Conservation (phyloP, 1,139 yeast species). For the Pichia sp. region DNA sequence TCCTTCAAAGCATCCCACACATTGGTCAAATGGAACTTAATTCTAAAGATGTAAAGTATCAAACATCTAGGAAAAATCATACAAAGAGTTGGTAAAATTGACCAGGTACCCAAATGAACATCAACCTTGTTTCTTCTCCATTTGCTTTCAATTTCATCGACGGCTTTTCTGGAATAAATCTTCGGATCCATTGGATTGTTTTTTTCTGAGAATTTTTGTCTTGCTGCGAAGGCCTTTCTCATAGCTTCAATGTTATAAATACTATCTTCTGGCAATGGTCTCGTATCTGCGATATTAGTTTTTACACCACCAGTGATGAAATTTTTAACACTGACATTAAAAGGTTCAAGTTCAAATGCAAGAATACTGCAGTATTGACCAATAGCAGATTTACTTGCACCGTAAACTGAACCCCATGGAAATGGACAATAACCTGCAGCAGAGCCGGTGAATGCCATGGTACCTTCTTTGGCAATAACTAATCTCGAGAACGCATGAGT, state of each 20-base stretch:
- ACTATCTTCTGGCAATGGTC: slow-evolving; percentile 50
- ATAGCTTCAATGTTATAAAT: slow-evolving; percentile 47
- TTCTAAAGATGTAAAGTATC: slow-evolving; percentile 35
- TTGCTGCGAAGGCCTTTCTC: slow-evolving; percentile 35
- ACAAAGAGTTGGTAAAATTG: slow-evolving; percentile 32
- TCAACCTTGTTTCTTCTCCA: slow-evolving; percentile 29
- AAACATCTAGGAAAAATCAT: slow-evolving; percentile 41
- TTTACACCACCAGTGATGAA: slow-evolving; percentile 62
- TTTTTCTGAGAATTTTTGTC: slow-evolving; percentile 55
- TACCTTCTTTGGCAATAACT: slow-evolving; percentile 60
- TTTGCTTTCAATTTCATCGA: slow-evolving; percentile 37
- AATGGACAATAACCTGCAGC: slow-evolving; percentile 58
- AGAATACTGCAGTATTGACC: slow-evolving; percentile 59
- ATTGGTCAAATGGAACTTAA: slow-evolving; percentile 39
- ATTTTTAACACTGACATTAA: slow-evolving; percentile 64
- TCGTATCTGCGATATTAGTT: slow-evolving; percentile 51
- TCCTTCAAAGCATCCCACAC: slow-evolving; percentile 23
- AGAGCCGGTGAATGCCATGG: slow-evolving; percentile 70
- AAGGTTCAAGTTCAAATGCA: slow-evolving; percentile 62
- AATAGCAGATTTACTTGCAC: slow-evolving; percentile 72
- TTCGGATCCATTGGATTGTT: slow-evolving; percentile 54
- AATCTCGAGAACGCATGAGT: slow-evolving; percentile 51
- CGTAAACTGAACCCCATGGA: slow-evolving; percentile 64
- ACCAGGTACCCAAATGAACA: slow-evolving; percentile 49
- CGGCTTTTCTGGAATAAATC: slow-evolving; percentile 46